Evolutionary conservation across 2,329 filamentous ascomycete species (phyloP).

Genomic region (Trichoderma aggressivum): DNA sequence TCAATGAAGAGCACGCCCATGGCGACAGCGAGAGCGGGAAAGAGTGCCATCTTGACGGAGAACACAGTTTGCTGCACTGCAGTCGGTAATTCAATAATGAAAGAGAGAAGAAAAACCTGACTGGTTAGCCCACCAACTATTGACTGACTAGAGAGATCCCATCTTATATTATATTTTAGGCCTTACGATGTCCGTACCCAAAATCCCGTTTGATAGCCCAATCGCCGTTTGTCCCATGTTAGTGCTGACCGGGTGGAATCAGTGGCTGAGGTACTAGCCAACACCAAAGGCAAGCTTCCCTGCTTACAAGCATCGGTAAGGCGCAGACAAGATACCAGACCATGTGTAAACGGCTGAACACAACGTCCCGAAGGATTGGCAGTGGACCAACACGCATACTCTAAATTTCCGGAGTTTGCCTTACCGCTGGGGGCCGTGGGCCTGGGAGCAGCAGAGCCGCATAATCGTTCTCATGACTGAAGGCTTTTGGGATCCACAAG

Average conservation of each 20-base stretch:
- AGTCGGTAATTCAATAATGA: neutral
- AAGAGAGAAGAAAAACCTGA: neutral
- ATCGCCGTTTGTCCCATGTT: neutral
- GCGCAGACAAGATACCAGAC: neutral
- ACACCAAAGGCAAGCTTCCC: neutral
- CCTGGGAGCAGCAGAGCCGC: neutral
- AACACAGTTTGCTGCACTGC: neutral
- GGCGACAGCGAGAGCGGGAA: slow-evolving; percentile 22
- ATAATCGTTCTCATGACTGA: neutral
- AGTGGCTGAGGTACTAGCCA: neutral
- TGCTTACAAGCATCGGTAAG: slow-evolving; percentile 8
- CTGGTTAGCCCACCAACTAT: neutral
- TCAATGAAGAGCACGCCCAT: slow-evolving; percentile 29
- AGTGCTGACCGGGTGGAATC: slow-evolving; percentile 17
- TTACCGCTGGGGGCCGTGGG: neutral
- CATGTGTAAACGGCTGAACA: neutral
- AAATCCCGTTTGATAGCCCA: neutral
- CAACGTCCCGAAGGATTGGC: neutral
- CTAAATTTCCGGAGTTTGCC: neutral
- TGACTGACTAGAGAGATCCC: neutral
- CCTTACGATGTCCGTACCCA: neutral
- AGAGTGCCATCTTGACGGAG: slow-evolving; percentile 3
- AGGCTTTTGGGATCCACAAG: neutral
- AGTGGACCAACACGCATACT: neutral
- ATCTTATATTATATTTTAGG: neutral